Conservation (phyloP, 306 rosid genomes). For the Oemleria cerasiformis region DNA sequence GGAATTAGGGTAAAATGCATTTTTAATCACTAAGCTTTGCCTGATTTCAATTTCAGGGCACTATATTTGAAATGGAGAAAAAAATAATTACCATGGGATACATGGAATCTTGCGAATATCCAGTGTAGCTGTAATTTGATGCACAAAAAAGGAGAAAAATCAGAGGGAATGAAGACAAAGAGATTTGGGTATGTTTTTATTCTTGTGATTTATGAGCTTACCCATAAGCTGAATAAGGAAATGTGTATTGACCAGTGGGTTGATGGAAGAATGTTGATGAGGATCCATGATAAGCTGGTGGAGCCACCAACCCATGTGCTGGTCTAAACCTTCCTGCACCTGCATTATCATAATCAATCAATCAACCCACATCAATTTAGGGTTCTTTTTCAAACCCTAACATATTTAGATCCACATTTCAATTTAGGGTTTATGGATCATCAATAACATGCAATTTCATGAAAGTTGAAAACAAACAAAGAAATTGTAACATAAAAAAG, state of each 20-base stretch:
- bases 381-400: neutral
- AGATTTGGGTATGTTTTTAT: neutral
- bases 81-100: constrained; percentile 57
- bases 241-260: constrained; percentile 64
- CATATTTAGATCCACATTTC: constrained; percentile 19
- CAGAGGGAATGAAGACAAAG: neutral
- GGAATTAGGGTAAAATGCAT: neutral
- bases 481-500: neutral
- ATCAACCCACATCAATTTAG: neutral
- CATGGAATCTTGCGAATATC: constrained; percentile 72
- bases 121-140: constrained; percentile 54
- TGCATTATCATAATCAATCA: constrained; percentile 18
- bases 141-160: constrained; percentile 7
- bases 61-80: neutral
- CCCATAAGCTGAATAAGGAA: constrained; percentile 87
- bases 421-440: neutral
- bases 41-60: too few relatives aligned
- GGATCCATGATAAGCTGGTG: constrained; percentile 63
- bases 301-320: constrained; percentile 52
- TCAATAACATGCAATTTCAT: neutral
- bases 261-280: constrained; percentile 66
- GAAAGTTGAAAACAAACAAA: neutral
- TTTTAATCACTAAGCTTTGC: too few relatives aligned
- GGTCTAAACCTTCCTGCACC: constrained; percentile 67
- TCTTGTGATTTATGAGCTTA: constrained; percentile 26